Evolutionary conservation across 2,329 filamentous ascomycete genomes (phyloP).

Genomic region (Conoideocrella luteorostrata): DNA sequence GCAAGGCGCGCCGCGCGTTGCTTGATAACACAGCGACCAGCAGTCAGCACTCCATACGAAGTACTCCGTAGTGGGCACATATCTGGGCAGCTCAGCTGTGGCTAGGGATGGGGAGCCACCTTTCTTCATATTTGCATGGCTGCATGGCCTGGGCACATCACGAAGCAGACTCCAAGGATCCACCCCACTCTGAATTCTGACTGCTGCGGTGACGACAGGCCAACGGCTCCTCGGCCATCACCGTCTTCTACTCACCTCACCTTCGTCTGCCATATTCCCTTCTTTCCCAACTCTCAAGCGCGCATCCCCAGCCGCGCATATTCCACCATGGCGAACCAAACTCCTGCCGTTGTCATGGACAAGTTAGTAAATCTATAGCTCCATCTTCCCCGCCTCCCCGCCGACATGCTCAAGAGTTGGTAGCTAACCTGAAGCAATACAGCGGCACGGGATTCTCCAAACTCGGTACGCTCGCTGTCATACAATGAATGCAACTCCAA

Average conservation of each 20-base stretch:
- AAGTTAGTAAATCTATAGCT: constrained; percentile 76
- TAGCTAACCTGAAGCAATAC: constrained; percentile 28
- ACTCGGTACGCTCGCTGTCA: constrained; percentile 62
- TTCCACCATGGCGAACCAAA: constrained; percentile 82
- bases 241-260: constrained; percentile 3
- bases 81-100: background rate
- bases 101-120: background rate
- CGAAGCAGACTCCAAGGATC: constrained; percentile 2
- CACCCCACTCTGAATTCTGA: constrained; percentile 8
- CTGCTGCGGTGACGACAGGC: constrained; percentile 11
- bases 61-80: no score
- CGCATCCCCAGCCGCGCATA: constrained; percentile 17
- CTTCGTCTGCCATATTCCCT: constrained; percentile 4
- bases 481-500: constrained; percentile 9
- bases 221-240: constrained; percentile 5
- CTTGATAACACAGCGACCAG: background rate
- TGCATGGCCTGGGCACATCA: no score
- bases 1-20: background rate
- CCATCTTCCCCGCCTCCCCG: constrained; percentile 23
- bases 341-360: constrained; percentile 99
- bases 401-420: constrained; percentile 18
- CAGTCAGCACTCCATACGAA: no score
- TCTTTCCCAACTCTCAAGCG: constrained; percentile 8
- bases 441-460: constrained; percentile 99
- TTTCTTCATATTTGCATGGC: no score